phyloP scores from a whole-genome alignment of 148 eudicot genomes.

The Rhododendron molle region DNA sequence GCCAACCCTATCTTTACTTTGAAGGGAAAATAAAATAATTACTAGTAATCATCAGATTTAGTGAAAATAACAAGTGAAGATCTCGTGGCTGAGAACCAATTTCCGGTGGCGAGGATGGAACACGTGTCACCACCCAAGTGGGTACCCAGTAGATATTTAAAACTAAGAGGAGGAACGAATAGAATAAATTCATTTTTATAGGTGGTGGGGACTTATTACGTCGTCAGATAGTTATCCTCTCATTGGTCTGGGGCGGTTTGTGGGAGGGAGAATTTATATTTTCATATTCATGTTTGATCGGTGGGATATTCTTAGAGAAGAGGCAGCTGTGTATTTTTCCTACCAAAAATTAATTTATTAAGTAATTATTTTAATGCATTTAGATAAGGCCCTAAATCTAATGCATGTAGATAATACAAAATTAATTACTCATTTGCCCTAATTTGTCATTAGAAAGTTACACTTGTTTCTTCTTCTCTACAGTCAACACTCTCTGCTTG shows the following conservation, averaged over 20 bases:
- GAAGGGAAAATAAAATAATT: background rate
- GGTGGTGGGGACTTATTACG: background rate
- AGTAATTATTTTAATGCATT: background rate
- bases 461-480: background rate
- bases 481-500: background rate
- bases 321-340: background rate
- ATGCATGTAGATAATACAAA: background rate
- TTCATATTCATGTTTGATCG: background rate
- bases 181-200: too few relatives aligned
- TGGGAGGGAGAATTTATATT: background rate
- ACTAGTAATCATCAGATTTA: background rate
- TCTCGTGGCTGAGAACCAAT: background rate
- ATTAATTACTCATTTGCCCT: background rate
- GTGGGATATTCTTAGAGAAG: background rate
- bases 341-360: background rate
- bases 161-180: background rate
- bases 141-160: background rate
- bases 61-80: background rate
- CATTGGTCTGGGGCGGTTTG: background rate
- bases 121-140: background rate
- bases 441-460: background rate
- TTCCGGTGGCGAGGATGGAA: background rate
- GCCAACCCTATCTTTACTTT: background rate
- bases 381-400: background rate
- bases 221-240: background rate